Evolutionary conservation across 2,329 filamentous ascomycete species (phyloP).

Genomic region (Thyridium curvatum): DNA sequence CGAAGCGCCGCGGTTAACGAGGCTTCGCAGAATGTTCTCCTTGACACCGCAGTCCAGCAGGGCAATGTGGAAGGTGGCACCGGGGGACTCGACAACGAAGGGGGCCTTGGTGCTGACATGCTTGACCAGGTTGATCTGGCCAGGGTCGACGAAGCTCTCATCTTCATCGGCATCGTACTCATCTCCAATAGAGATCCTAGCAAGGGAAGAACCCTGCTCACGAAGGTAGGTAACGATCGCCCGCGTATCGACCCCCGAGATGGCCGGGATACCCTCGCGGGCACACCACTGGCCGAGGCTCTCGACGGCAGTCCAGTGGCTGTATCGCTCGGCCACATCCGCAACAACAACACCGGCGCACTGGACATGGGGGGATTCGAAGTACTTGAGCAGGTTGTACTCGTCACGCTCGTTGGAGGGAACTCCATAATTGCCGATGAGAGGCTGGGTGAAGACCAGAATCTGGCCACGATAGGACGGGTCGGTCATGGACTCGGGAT

Average conservation of each 20-base stretch:
- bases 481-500: slow-evolving; percentile 90
- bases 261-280: slow-evolving; percentile 90
- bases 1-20: slow-evolving; percentile 85
- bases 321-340: slow-evolving; percentile 89
- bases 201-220: slow-evolving; percentile 93
- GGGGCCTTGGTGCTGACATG: slow-evolving; percentile 97
- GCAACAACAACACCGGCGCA: slow-evolving; percentile 93
- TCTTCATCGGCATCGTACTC: slow-evolving; percentile 99
- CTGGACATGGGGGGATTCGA: slow-evolving; percentile 96
- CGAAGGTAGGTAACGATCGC: slow-evolving; percentile 93
- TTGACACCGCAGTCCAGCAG: slow-evolving; percentile 98
- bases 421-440: slow-evolving; percentile 98
- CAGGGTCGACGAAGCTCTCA: slow-evolving; percentile 90
- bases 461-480: slow-evolving; percentile 91
- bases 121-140: slow-evolving; percentile 93
- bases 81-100: slow-evolving; percentile 83
- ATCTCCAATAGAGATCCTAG: slow-evolving; percentile 89
- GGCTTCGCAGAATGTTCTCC: slow-evolving; percentile 96
- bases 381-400: slow-evolving; percentile 91
- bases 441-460: slow-evolving; percentile 92
- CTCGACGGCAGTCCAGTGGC: slow-evolving; percentile 98
- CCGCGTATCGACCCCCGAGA: slow-evolving; percentile 94
- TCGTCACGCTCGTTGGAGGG: slow-evolving; percentile 80
- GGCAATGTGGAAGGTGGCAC: slow-evolving; percentile 83
- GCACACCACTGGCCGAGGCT: slow-evolving; percentile 91